Percentiles rank a stretch among this genome's conserved stretches.
Conservation (phyloP, 306 rosid genomes). For the Citrullus colocynthis region DNA sequence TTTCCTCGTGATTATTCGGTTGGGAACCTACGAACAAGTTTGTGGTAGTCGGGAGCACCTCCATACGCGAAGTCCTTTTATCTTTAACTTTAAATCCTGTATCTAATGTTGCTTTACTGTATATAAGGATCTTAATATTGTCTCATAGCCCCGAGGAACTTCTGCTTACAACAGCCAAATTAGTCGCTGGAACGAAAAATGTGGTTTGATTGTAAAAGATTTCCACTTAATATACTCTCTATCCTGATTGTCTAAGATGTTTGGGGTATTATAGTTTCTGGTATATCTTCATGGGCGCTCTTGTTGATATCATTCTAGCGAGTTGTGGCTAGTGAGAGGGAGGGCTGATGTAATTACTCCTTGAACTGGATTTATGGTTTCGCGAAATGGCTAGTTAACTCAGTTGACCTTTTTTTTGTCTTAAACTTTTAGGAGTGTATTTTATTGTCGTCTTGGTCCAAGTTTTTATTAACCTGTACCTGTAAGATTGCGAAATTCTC, state of each 20-base stretch:
- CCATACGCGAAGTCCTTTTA: not conserved
- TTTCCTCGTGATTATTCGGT: not conserved
- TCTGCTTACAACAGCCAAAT: not conserved
- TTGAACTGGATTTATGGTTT: not conserved
- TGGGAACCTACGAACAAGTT: not conserved
- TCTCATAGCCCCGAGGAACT: not conserved
- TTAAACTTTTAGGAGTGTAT: not conserved
- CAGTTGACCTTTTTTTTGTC: not conserved
- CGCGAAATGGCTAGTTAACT: not conserved
- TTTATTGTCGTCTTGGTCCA: not conserved
- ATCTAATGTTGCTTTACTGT: not conserved
- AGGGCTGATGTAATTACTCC: not conserved
- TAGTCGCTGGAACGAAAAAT: not conserved
- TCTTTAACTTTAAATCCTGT: not conserved
- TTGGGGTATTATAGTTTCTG: not conserved
- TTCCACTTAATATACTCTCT: too few relatives aligned
- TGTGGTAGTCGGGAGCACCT: not conserved
- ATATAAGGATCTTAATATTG: not conserved
- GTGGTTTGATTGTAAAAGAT: not conserved
- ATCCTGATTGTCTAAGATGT: too few relatives aligned
- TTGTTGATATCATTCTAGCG: not conserved
- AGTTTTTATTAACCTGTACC: not conserved
- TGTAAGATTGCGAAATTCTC: not conserved
- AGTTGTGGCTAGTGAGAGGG: not conserved
- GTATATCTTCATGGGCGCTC: not conserved